These are phyloP conservation scores for Flaveria brownii DNA, from an alignment of 129 eudicot genomes.

Conservation along the genomic window DNA sequence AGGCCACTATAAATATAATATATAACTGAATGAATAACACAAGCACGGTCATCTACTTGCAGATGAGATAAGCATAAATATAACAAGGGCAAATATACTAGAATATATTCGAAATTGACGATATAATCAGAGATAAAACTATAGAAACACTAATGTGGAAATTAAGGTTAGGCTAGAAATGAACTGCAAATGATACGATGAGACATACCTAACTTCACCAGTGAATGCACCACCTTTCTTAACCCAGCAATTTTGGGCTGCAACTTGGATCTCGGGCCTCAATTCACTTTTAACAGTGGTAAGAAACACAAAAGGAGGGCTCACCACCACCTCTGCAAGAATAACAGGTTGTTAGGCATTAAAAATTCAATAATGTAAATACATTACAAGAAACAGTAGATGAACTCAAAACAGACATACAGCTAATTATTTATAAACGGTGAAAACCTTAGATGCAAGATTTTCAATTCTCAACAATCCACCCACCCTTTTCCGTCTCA, in stretches of 20 bases:
- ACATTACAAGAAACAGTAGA: background rate
- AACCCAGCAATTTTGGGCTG: conserved; percentile 98
- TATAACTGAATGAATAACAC: background rate
- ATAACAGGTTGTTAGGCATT: background rate
- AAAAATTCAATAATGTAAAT: background rate
- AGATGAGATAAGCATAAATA: background rate
- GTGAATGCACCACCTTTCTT: conserved; percentile 97
- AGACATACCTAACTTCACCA: conserved; percentile 89
- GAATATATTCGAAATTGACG: background rate
- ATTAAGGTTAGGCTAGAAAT: background rate
- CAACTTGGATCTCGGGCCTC: conserved; percentile 87
- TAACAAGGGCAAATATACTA: background rate
- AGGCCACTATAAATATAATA: background rate
- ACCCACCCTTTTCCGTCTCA: background rate
- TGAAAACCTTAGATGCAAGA: background rate
- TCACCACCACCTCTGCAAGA: conserved; percentile 91
- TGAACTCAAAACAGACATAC: background rate
- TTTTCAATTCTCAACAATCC: background rate
- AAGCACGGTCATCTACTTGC: background rate
- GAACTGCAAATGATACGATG: background rate
- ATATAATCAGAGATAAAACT: background rate
- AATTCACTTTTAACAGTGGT: conserved; percentile 59
- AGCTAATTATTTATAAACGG: background rate
- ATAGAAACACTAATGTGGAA: background rate
- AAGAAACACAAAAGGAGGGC: conserved; percentile 93